Conservation (phyloP, 345 rosid genomes). For the Salix suchowensis region DNA sequence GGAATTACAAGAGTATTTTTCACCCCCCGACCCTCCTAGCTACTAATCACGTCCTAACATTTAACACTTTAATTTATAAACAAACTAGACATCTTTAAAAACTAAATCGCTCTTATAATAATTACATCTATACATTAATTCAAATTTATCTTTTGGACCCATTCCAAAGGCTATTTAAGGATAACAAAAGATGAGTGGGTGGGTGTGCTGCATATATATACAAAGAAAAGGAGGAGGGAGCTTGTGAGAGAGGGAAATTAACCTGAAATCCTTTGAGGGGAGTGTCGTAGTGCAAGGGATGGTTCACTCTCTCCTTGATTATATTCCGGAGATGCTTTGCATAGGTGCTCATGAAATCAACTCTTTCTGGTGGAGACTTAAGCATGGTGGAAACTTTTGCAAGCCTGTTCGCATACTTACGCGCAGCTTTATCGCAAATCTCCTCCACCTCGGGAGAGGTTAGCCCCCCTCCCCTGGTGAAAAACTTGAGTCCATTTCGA, state of each 20-base stretch:
- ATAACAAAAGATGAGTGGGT: too few relatives aligned
- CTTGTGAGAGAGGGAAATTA: background rate
- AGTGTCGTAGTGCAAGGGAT: constrained; percentile 68
- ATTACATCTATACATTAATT: too few relatives aligned
- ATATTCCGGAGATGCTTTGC: constrained; percentile 59
- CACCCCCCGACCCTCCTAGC: too few relatives aligned
- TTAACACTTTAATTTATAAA: too few relatives aligned
- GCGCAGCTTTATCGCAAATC: constrained; percentile 68
- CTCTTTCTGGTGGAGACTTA: constrained; percentile 37
- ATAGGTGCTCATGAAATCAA: constrained; percentile 76
- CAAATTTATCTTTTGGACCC: too few relatives aligned
- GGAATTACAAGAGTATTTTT: too few relatives aligned
- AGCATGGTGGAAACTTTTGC: constrained; percentile 58
- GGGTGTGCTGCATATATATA: too few relatives aligned
- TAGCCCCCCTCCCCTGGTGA: constrained; percentile 84
- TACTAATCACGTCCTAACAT: too few relatives aligned
- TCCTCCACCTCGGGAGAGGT: constrained; percentile 80
- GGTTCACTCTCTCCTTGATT: constrained; percentile 74
- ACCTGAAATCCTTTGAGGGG: constrained; percentile 88
- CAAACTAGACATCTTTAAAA: too few relatives aligned
- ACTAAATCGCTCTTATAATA: too few relatives aligned
- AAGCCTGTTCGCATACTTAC: constrained; percentile 62
- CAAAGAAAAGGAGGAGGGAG: too few relatives aligned
- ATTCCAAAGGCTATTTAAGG: too few relatives aligned
- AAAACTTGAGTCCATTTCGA: constrained; percentile 82